These are phyloP conservation scores for Kodamaea jinghongensis DNA, from an alignment of 805 yeast species.

Conservation along the genomic window DNA sequence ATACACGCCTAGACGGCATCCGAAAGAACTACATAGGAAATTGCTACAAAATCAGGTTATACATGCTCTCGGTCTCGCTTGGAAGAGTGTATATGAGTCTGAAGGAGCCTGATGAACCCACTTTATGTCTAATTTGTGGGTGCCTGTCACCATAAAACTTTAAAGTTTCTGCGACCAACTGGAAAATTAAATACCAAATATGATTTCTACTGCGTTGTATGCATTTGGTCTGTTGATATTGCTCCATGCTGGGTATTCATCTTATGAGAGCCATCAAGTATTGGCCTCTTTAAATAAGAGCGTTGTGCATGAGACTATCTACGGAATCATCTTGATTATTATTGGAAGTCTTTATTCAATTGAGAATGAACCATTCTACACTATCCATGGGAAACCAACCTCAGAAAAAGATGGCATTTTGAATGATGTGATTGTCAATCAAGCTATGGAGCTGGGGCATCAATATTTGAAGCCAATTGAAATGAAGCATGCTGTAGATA, in stretches of 20 bases:
- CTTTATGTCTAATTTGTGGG: too few species aligned
- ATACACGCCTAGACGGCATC: too few species aligned
- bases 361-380: conserved; percentile 14
- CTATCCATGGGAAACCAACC: conserved; percentile 10
- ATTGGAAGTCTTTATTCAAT: conserved; percentile 37
- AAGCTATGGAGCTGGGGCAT: conserved; percentile 22
- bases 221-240: conserved; percentile 20
- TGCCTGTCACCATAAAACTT: background rate
- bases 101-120: too few species aligned
- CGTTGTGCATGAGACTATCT: conserved; percentile 47
- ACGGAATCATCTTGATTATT: conserved; percentile 45
- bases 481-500: conserved; percentile 44
- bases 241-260: conserved; percentile 52
- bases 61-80: too few species aligned
- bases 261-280: conserved; percentile 49
- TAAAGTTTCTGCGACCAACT: background rate
- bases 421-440: conserved; percentile 9
- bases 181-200: conserved; percentile 2
- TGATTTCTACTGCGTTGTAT: conserved; percentile 10
- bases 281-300: conserved; percentile 39
- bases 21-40: too few species aligned
- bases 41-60: too few species aligned
- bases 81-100: too few species aligned
- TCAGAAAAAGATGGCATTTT: conserved; percentile 10
- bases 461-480: conserved; percentile 46